Evolutionary conservation across 1,139 yeast species (phyloP), one percentile per base, ranked within the genome.

Genomic region (Nakaseomyces sp.): DNA sequence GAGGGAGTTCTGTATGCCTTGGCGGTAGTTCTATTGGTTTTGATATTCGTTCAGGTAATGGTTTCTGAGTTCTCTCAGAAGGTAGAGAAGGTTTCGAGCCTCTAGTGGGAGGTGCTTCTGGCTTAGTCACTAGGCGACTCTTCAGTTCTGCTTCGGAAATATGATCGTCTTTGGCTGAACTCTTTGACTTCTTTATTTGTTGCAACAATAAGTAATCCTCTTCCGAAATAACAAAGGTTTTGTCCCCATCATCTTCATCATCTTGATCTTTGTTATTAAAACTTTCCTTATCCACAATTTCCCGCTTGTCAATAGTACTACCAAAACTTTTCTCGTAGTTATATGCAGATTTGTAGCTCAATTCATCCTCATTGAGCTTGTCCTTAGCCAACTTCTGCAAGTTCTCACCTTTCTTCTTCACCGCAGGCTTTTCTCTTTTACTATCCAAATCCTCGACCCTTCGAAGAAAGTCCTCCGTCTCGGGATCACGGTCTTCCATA

Each of bases 321-420:
- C 53, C 54, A 32, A 56, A 54, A 1, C 65, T 57, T 48, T 57
- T 60, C 28, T 66, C 68, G 47, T 61, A 67, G 44, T 64, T 67
- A 43, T 66, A 67, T 0, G 70, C 70, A 29, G 68, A 63, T 43
- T 55, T 56, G 40, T 58, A 65, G 0, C 58, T 57, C 38, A 65
- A 48, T 5, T 57, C 55, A 22, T 55, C n/a, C 22, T 13, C 37
- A 36, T 20, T 42, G 22, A 18, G 12, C 7, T n/a, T 17, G 22
- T 25, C 20, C 36, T 9, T 17, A 8, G 36, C 12, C 6, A 32
- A 18, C 12, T 17, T 17, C 13, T 22, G 6, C 12, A 35, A 13
- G 13, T 40, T 42, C 10, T 30, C 40, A 3, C 47, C 39, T 36
- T 45, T 44, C 19, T 43, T 32, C 20, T 30, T 32, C 18, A 49